Evolutionary conservation across 2,329 filamentous ascomycete genomes (phyloP).

Genomic region (Aspergillus floridensis): DNA sequence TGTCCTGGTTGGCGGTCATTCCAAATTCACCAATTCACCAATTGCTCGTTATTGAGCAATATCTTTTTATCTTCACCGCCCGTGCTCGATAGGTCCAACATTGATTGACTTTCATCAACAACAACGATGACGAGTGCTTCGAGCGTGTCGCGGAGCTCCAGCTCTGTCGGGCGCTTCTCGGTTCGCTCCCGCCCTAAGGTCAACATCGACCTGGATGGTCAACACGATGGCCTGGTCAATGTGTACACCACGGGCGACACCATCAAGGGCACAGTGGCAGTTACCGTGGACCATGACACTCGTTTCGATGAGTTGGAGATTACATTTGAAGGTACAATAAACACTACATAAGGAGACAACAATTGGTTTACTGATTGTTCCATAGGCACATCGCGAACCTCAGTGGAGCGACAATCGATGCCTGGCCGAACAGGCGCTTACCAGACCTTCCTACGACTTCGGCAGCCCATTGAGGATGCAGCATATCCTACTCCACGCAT

Average conservation of each 20-base stretch:
- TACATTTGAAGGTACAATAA: constrained; percentile 52
- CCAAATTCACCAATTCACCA: not conserved
- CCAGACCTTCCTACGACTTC: constrained; percentile 61
- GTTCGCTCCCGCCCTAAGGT: constrained; percentile 31
- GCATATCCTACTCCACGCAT: constrained; percentile 56
- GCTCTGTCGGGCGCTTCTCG: constrained; percentile 27
- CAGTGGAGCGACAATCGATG: constrained; percentile 56
- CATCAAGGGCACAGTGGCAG: constrained; percentile 53
- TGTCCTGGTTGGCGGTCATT: not conserved
- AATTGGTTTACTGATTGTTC: constrained; percentile 7
- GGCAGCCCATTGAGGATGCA: constrained; percentile 56
- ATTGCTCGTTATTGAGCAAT: not conserved
- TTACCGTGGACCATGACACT: constrained; percentile 52
- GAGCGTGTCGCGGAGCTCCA: constrained; percentile 26
- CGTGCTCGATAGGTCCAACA: not conserved
- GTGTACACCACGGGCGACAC: constrained; percentile 58
- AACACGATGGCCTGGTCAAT: constrained; percentile 39
- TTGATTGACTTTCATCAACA: not conserved
- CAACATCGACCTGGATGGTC: constrained; percentile 29
- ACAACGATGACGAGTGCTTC: constrained; percentile 22
- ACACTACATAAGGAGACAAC: not conserved
- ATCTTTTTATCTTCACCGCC: not conserved
- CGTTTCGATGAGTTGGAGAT: constrained; percentile 59
- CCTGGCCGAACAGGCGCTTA: constrained; percentile 55
- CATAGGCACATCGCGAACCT: constrained; percentile 51